These are phyloP conservation scores for Aspergillus carbonarius DNA, from an alignment of 2,329 filamentous ascomycete species.

Conservation along the genomic window DNA sequence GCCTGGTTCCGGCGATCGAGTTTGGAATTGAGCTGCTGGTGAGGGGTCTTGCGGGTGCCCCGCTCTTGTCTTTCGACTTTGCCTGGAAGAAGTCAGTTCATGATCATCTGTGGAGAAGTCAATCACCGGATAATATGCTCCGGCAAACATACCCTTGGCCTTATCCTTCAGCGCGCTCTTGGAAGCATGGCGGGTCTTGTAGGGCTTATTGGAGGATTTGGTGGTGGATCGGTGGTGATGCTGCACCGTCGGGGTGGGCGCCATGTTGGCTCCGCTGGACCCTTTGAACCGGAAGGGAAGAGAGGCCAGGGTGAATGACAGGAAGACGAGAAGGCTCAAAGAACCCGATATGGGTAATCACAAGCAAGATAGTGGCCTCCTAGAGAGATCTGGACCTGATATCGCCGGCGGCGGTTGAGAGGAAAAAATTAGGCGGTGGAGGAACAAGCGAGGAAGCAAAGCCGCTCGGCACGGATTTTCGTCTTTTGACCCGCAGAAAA, in stretches of 20 bases:
- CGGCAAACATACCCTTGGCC: conserved; percentile 65
- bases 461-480: conserved; percentile 7
- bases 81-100: conserved; percentile 51
- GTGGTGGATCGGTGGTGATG: conserved; percentile 90
- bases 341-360: conserved; percentile 14
- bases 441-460: conserved; percentile 20
- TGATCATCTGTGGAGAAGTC: not conserved
- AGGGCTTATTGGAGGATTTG: conserved; percentile 82
- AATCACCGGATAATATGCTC: not conserved
- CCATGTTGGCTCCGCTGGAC: conserved; percentile 65
- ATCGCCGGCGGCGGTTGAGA: conserved; percentile 17
- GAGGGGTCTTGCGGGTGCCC: conserved; percentile 78
- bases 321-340: conserved; percentile 7
- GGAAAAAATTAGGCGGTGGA: conserved; percentile 39
- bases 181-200: conserved; percentile 87
- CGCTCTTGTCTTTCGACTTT: conserved; percentile 72
- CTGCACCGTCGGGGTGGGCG: conserved; percentile 57
- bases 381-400: conserved; percentile 4
- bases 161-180: conserved; percentile 84
- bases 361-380: conserved; percentile 11
- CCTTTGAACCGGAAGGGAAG: conserved; percentile 87
- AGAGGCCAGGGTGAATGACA: conserved; percentile 44
- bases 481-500: conserved; percentile 17
- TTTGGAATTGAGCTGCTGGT: conserved; percentile 97
- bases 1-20: conserved; percentile 92